Evolutionary conservation across 768 basidiomycete species (phyloP).

Genomic region (Gyrodon lividus): DNA sequence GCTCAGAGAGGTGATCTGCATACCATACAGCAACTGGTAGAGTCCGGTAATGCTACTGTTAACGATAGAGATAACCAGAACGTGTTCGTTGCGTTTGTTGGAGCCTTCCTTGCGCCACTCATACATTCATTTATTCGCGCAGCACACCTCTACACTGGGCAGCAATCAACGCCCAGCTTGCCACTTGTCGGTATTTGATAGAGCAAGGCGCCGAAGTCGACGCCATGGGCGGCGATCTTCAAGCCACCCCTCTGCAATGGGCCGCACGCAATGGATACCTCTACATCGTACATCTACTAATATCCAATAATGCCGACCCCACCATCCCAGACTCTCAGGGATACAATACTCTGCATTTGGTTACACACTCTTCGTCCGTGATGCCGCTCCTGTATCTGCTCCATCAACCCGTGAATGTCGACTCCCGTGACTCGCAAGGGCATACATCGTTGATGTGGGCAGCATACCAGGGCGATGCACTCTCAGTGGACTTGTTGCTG

Average conservation of each 20-base stretch:
- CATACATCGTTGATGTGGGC: constrained; percentile 99
- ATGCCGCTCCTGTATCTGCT: constrained; percentile 93
- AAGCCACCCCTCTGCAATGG: constrained; percentile 97
- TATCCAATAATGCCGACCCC: constrained; percentile 89
- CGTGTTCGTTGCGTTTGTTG: constrained; percentile 41
- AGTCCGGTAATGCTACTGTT: constrained; percentile 66
- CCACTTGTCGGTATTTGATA: constrained; percentile 81
- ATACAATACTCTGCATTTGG: constrained; percentile 93
- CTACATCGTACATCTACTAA: constrained; percentile 90
- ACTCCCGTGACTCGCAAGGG: constrained; percentile 86
- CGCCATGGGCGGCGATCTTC: constrained; percentile 88
- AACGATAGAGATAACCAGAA: constrained; percentile 87
- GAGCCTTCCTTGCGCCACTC: background rate
- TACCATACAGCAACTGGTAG: constrained; percentile 62
- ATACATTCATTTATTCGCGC: constrained; percentile 8
- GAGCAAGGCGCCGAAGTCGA: constrained; percentile 96
- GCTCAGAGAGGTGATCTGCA: constrained; percentile 84
- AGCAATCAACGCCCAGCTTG: constrained; percentile 93
- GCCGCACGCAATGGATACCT: constrained; percentile 96
- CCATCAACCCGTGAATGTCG: constrained; percentile 91
- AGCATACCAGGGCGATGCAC: constrained; percentile 95
- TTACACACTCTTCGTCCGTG: constrained; percentile 90
- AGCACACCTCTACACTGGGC: constrained; percentile 95
- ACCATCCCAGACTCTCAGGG: constrained; percentile 90
- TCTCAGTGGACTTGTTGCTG: constrained; percentile 88